A percentile compares a stretch with the other conserved stretches of the same genome.
phyloP scores from a whole-genome alignment of 306 rosid species.

The Dalbergia oliveri region DNA sequence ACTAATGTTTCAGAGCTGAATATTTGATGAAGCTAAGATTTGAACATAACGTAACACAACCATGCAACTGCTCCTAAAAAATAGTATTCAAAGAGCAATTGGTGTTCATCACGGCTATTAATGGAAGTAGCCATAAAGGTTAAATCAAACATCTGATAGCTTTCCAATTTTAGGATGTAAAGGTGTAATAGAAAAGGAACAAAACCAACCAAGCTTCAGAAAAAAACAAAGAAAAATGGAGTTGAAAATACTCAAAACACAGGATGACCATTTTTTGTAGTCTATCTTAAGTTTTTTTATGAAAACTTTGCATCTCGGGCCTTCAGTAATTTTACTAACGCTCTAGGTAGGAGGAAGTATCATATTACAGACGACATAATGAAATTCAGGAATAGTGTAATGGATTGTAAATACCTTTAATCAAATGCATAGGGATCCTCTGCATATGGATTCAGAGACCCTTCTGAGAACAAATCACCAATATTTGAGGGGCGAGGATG shows the following conservation, averaged over 20 bases:
- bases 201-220: slow-evolving; percentile 9
- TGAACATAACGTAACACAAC: neutral
- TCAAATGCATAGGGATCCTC: slow-evolving; percentile 98
- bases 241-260: neutral
- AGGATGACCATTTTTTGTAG: slow-evolving; percentile 5
- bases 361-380: slow-evolving; percentile 12
- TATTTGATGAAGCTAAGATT: slow-evolving; percentile 19
- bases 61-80: neutral
- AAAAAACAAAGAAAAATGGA: neutral
- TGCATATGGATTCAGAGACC: slow-evolving; percentile 95
- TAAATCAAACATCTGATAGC: slow-evolving; percentile 11
- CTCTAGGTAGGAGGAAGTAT: slow-evolving; percentile 32
- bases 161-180: slow-evolving; percentile 6
- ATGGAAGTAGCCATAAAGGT: neutral
- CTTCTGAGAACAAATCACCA: slow-evolving; percentile 95
- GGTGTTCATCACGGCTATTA: neutral
- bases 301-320: slow-evolving; percentile 16
- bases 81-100: neutral
- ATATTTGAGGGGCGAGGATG: slow-evolving; percentile 77
- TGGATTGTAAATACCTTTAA: slow-evolving; percentile 70
- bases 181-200: neutral
- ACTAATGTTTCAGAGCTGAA: neutral
- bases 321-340: neutral
- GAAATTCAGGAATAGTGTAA: slow-evolving; percentile 13
- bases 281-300: slow-evolving; percentile 17